Conservation (phyloP, 78 protist genomes). For the Blattamonas nauphoetae region DNA sequence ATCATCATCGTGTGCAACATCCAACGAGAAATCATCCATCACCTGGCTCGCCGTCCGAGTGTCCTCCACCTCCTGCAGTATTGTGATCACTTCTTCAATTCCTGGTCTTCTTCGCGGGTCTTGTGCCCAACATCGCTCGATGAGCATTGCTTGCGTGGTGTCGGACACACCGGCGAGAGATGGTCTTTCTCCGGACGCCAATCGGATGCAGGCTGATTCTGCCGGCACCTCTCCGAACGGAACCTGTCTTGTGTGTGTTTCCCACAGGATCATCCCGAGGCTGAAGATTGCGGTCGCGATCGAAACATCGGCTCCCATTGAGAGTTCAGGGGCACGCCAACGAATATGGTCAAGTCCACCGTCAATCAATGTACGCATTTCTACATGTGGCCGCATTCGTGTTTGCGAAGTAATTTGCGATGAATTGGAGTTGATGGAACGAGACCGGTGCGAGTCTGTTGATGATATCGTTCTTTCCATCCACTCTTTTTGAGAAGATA, state of each 20-base stretch:
- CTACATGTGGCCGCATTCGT: no score
- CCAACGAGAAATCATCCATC: no score
- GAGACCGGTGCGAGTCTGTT: no score
- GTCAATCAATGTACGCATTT: not conserved
- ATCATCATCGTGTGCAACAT: no score
- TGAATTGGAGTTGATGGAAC: no score
- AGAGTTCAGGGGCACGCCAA: not conserved
- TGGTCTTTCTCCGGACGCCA: not conserved
- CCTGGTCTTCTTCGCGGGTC: not conserved
- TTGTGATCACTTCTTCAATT: not conserved
- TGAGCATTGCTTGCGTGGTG: not conserved
- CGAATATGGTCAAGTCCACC: not conserved
- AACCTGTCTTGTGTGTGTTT: not conserved
- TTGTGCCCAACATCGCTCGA: not conserved
- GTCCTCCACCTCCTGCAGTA: no score
- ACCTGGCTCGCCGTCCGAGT: no score
- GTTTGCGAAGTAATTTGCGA: no score
- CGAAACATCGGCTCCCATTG: not conserved
- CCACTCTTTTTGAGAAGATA: no score
- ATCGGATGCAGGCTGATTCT: not conserved
- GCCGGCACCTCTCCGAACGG: not conserved
- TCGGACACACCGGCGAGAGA: not conserved
- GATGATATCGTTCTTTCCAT: no score
- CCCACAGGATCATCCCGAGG: not conserved
- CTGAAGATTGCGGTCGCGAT: not conserved